Evolutionary conservation across 208 protist species (phyloP).

Genomic region (Novymonas esmeraldas): DNA sequence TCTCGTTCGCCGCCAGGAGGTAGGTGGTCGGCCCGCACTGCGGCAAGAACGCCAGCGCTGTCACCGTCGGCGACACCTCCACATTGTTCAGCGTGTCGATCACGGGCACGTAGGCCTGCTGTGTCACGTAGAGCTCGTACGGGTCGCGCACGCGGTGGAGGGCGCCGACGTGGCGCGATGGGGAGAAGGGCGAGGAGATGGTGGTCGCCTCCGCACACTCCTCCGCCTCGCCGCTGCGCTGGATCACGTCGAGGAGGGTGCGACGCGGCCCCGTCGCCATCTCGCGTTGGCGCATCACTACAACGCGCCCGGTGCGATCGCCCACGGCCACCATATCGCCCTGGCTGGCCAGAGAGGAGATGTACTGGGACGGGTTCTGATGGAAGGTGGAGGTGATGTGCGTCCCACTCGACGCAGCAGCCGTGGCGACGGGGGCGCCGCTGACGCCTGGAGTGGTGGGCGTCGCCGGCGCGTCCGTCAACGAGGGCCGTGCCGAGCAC

Average conservation of each 20-base stretch:
- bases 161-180: constrained; percentile 6
- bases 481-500: constrained; percentile 6
- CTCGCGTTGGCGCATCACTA: constrained; percentile 63
- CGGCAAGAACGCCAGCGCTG: constrained; percentile 77
- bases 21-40: constrained; percentile 58
- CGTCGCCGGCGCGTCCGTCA: not conserved
- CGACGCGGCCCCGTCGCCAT: constrained; percentile 31
- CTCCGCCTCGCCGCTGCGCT: constrained; percentile 22
- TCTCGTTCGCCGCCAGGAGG: constrained; percentile 85
- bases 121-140: constrained; percentile 65
- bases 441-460: not conserved
- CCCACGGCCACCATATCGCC: constrained; percentile 80
- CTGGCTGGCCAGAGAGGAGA: constrained; percentile 69
- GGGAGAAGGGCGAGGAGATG: not conserved
- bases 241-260: constrained; percentile 27
- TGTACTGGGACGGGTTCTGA: constrained; percentile 58
- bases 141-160: constrained; percentile 38
- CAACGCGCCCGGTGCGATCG: constrained; percentile 72
- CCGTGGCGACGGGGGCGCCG: not conserved
- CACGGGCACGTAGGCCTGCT: constrained; percentile 80
- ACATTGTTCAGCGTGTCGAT: constrained; percentile 90
- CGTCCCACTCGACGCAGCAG: constrained; percentile 11
- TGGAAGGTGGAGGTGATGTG: constrained; percentile 35
- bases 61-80: constrained; percentile 77
- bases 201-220: not conserved